Base-by-base conservation (phyloP, 2,329 filamentous ascomycete species). In the Magnaporthiopsis rhizophila region DNA sequence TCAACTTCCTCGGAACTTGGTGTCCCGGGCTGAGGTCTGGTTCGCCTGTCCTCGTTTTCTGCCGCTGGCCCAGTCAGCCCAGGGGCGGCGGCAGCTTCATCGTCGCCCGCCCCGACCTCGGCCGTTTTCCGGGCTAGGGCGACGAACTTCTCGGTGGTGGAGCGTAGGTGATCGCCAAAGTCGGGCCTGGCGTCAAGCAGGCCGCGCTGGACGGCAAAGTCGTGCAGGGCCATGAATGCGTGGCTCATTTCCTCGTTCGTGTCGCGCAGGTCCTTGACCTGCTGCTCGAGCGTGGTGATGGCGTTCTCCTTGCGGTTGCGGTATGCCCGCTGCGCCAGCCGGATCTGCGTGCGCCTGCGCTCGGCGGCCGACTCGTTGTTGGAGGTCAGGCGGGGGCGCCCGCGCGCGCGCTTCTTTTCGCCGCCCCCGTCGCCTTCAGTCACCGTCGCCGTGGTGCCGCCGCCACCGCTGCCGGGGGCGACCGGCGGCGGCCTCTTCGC, bases 321-420 rank as follows among this genome's bases (percentile, higher is more conserved):
- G 72, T 96, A 96, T 0, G 91, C 91, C 68, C 92, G 82, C 74
- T 96, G 92, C 2, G 92, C 92, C 64, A 94, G 83, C 30, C 92
- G 87, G 67, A 97, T 95, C 73, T 97, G 92, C 6, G 91, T 94
- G 64, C 92, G 85, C 63, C 92, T 89, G 67, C 91, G 88, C 89
- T 93, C 91, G 64, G 85, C 86, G 66, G 89, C 86, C 30, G 88
- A 92, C 75, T 91, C 86, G 75, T 94, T 90, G 66, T 86, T 86
- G n/a, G 86, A 85, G 69, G 93, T 87, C 21, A 95, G 80, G 62
- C 90, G 81, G 7, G 91, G 91, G 64, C 91, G 83, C 9, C 91
- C 91, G 72, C 91, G 81, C 24, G 86, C 79, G 69, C 89, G 86
- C 73, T 85, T 87, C 69, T 79, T 81, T 61, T 79, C 78, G 1